A percentile compares a stretch with the other conserved stretches of the same genome.
Conservation (phyloP, 345 rosid genomes). For the Ceriops tagal region DNA sequence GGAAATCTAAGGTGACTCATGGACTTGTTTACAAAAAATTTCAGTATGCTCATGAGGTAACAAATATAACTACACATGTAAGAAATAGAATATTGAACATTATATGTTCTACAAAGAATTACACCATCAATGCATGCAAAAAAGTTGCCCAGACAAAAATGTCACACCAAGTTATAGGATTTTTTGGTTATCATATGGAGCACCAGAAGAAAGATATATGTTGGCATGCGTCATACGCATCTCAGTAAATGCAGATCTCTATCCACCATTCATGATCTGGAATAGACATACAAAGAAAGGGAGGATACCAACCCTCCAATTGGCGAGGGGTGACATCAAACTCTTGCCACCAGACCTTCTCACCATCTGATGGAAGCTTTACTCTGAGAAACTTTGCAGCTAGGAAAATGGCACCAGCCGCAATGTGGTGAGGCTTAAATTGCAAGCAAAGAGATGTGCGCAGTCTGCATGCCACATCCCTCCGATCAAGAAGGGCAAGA, state of each 20-base stretch:
- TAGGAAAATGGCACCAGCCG: slow-evolving; percentile 85
- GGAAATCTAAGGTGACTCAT: too few species aligned
- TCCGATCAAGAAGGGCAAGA: slow-evolving; percentile 38
- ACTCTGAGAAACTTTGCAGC: slow-evolving; percentile 74
- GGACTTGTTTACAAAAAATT: too few species aligned
- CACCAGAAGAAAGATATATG: background rate
- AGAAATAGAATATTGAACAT: too few species aligned
- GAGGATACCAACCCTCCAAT: slow-evolving; percentile 38
- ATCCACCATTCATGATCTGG: background rate
- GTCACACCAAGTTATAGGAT: too few species aligned
- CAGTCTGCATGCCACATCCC: slow-evolving; percentile 70
- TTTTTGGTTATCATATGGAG: too few species aligned
- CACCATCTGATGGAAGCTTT: slow-evolving; percentile 72
- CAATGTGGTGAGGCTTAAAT: slow-evolving; percentile 90
- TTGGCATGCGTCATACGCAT: background rate
- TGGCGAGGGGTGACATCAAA: slow-evolving; percentile 41
- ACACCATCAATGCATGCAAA: too few species aligned
- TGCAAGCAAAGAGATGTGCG: slow-evolving; percentile 92
- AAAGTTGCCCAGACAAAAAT: too few species aligned
- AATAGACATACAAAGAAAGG: background rate
- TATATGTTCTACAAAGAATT: too few species aligned
- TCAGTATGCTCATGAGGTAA: too few species aligned
- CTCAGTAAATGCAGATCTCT: background rate
- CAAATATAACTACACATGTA: too few species aligned
- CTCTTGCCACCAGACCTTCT: slow-evolving; percentile 62